A percentile compares a stretch with the other conserved stretches of the same genome.
Evolutionary conservation across 2,329 filamentous ascomycete genomes (phyloP).

Genomic region (Paraconiothyrium brasiliense): DNA sequence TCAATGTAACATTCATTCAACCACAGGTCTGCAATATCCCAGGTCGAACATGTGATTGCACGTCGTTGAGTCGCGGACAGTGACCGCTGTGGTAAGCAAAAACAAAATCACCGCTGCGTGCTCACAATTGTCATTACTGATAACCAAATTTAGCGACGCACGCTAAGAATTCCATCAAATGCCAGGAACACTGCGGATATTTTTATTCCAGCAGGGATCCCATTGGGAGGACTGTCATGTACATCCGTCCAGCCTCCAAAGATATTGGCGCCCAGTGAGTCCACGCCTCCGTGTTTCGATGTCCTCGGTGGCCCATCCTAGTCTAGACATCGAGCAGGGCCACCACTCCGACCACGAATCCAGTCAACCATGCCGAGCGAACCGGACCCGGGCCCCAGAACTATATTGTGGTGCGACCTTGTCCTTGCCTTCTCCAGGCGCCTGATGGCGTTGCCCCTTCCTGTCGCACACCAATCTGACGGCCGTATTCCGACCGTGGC

Average conservation of each 20-base stretch:
- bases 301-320: neutral
- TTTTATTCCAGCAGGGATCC: neutral
- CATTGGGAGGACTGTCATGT: neutral
- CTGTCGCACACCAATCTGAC: neutral
- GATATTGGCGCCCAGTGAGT: neutral
- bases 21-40: neutral
- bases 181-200: neutral
- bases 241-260: neutral
- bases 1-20: neutral
- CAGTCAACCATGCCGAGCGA: neutral
- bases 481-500: neutral
- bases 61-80: neutral
- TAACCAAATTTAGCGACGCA: neutral
- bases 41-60: neutral
- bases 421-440: conserved; percentile 2
- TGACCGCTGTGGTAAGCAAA: neutral
- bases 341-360: neutral
- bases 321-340: neutral
- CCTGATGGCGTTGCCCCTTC: neutral
- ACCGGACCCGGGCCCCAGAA: neutral
- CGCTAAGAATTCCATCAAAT: neutral
- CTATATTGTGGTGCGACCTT: neutral
- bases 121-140: neutral
- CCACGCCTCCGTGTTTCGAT: neutral
- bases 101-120: neutral